Percentiles rank a stretch among this genome's conserved stretches.
phyloP scores from a whole-genome alignment of 768 basidiomycete species.

The Auricularia sp. region DNA sequence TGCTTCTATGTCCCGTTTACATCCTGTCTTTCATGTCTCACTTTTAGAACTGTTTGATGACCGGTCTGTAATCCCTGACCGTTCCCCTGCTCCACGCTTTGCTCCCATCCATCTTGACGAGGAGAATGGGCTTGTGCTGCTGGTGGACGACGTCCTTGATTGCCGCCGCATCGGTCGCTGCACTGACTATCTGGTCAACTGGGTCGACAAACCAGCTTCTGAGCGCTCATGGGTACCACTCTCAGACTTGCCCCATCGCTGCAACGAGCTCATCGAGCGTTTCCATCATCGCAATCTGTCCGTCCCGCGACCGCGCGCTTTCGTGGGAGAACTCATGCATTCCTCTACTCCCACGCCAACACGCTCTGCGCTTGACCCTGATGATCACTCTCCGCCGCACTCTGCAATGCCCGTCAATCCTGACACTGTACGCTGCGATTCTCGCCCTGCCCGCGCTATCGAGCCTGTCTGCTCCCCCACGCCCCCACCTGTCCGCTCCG shows the following conservation, averaged over 20 bases:
- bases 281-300: slow-evolving; percentile 26
- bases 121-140: slow-evolving; percentile 8
- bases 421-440: no score
- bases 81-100: slow-evolving; percentile 12
- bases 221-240: slow-evolving; percentile 28
- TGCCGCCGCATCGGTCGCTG: no score
- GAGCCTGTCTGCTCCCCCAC: no score
- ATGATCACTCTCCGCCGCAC: no score
- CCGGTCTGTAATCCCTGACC: slow-evolving; percentile 20
- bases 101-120: slow-evolving; percentile 2
- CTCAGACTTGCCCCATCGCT: slow-evolving; percentile 23
- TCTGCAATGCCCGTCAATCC: no score
- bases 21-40: slow-evolving; percentile 16
- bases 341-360: no score
- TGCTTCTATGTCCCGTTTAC: slow-evolving; percentile 1
- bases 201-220: slow-evolving; percentile 16
- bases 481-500: no score
- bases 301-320: slow-evolving; percentile 17
- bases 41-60: slow-evolving; percentile 14
- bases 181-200: slow-evolving; percentile 3
- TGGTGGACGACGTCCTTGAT: no score
- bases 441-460: no score
- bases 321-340: no score
- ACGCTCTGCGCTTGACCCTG: no score
- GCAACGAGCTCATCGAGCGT: slow-evolving; percentile 21